Evolutionary conservation across 257 asterid genomes (phyloP).

Genomic region (Paraleonurus japonicus): DNA sequence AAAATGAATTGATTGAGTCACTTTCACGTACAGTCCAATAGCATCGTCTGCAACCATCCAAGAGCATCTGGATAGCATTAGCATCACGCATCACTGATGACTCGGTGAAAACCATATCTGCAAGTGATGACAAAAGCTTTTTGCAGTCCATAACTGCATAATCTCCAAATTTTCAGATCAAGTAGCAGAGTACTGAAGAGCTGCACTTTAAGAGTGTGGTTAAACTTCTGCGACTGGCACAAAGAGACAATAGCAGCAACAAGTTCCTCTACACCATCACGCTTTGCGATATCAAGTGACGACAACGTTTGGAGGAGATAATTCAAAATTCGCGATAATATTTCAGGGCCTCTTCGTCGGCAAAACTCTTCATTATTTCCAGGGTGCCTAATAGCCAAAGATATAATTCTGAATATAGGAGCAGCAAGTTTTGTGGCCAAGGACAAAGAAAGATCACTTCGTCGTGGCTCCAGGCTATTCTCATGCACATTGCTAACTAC

Average conservation of each 20-base stretch:
- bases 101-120: conserved; percentile 97
- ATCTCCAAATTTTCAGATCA: conserved; percentile 93
- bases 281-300: conserved; percentile 54
- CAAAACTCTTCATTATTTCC: conserved; percentile 92
- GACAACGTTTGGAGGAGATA: conserved; percentile 88
- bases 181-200: conserved; percentile 88
- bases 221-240: conserved; percentile 87
- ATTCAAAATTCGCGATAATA: conserved; percentile 79
- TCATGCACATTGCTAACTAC: conserved; percentile 79
- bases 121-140: conserved; percentile 92
- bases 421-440: conserved; percentile 85
- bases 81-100: conserved; percentile 95
- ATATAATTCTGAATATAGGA: conserved; percentile 83
- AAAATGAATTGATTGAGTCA: conserved; percentile 78
- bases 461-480: conserved; percentile 81
- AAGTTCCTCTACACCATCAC: conserved; percentile 88
- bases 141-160: conserved; percentile 98
- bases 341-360: conserved; percentile 92
- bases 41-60: conserved; percentile 97
- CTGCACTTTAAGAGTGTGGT: conserved; percentile 84
- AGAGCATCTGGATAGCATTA: conserved; percentile 94
- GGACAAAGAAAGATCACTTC: conserved; percentile 67
- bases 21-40: conserved; percentile 86
- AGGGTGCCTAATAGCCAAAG: conserved; percentile 84
- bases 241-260: conserved; percentile 85